Base-by-base conservation (phyloP, 106 monocot species). In the Alisma plantagoaquatica region DNA sequence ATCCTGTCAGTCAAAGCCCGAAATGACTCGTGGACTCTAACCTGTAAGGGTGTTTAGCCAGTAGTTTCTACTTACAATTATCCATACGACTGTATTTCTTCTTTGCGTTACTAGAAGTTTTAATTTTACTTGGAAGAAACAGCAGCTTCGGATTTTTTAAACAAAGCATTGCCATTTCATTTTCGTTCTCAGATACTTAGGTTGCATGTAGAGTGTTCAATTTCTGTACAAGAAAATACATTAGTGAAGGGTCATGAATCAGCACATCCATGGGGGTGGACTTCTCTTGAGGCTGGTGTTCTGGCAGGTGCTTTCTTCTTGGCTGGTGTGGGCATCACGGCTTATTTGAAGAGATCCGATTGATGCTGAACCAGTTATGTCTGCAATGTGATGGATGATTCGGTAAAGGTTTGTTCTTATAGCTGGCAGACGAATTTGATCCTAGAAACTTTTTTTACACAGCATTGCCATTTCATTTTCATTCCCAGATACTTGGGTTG, bases 401-500 rank as follows among this genome's bases (percentile, higher is more conserved):
- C n/a, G n/a, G n/a, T n/a, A n/a, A n/a, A n/a, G n/a, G n/a, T n/a
- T n/a, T n/a, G n/a, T n/a, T n/a, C n/a, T n/a, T n/a, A n/a, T n/a
- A n/a, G n/a, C n/a, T n/a, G n/a, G n/a, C n/a, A n/a, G n/a, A n/a
- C n/a, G n/a, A n/a, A n/a, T n/a, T n/a, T n/a, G n/a, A n/a, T n/a
- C n/a, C n/a, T n/a, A n/a, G n/a, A n/a, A n/a, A 14, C 16, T 41
- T 12, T 7, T 18, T 35, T 10, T 9, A 21, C 1, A n/a, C n/a
- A n/a, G n/a, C n/a, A n/a, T n/a, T n/a, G n/a, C n/a, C 19, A 23
- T n/a, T 10, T 10, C 9, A 2, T 22, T 32, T 31, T 20, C 24
- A 18, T n/a, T 23, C 23, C 9, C 64, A 89, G 88, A 76, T 79
- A 64, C 70, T 91, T 31, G 72, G 81, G 69, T 62, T 84, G 69